phyloP scores from a whole-genome alignment of 805 yeast genomes.

The Nakazawaea ishiwadae region DNA sequence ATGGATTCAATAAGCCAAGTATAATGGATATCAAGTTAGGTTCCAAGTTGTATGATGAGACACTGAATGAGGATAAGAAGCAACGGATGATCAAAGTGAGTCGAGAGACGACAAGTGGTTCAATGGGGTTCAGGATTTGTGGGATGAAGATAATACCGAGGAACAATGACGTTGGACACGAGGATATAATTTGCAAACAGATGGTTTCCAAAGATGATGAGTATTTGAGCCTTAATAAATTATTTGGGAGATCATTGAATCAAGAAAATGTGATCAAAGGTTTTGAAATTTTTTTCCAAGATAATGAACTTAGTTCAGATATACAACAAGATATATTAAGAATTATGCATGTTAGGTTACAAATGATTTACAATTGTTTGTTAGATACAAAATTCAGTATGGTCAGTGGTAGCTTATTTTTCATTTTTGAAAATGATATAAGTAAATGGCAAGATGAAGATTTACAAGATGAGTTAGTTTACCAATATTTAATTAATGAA shows the following conservation, averaged over 20 bases:
- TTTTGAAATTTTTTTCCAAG: slow-evolving; percentile 39
- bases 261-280: slow-evolving; percentile 38
- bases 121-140: slow-evolving; percentile 71
- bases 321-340: slow-evolving; percentile 34
- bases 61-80: slow-evolving; percentile 54
- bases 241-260: slow-evolving; percentile 62
- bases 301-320: slow-evolving; percentile 25
- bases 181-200: slow-evolving; percentile 13
- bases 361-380: slow-evolving; percentile 61
- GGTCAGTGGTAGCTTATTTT: slow-evolving; percentile 66
- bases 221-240: slow-evolving; percentile 55
- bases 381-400: slow-evolving; percentile 58
- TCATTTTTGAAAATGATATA: slow-evolving; percentile 68
- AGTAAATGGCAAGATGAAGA: slow-evolving; percentile 43
- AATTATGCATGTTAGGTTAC: slow-evolving; percentile 54
- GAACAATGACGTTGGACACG: slow-evolving; percentile 11
- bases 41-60: slow-evolving; percentile 57
- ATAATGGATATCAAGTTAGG: slow-evolving; percentile 87
- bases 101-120: slow-evolving; percentile 72
- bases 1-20: slow-evolving; percentile 61
- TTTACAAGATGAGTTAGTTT: slow-evolving; percentile 33
- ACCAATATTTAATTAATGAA: slow-evolving; percentile 20
- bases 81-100: slow-evolving; percentile 62
- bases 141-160: slow-evolving; percentile 63
- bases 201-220: slow-evolving; percentile 25